phyloP scores from a whole-genome alignment of 1,284 basidiomycete species.

The Xerocomus minutiporus region DNA sequence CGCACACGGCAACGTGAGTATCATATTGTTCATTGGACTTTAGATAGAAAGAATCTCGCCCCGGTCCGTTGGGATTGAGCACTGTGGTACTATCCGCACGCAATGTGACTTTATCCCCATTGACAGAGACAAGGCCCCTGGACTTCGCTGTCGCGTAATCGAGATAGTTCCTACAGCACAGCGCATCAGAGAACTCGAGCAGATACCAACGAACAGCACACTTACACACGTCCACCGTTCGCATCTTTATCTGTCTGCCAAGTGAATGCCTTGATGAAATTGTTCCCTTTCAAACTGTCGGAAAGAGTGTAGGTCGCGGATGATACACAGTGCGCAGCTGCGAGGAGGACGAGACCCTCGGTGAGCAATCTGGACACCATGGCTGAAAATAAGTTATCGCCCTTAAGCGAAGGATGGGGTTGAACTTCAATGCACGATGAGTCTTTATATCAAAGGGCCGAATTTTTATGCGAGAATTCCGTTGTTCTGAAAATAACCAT shows the following conservation, averaged over 20 bases:
- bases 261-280: constrained; percentile 15
- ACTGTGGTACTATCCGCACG: constrained; percentile 17
- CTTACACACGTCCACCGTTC: constrained; percentile 22
- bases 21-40: constrained; percentile 30
- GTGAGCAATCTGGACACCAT: too few relatives aligned
- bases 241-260: constrained; percentile 12
- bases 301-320: constrained; percentile 15
- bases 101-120: constrained; percentile 14
- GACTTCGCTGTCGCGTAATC: constrained; percentile 9
- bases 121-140: constrained; percentile 14
- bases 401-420: too few relatives aligned
- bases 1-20: constrained; percentile 35
- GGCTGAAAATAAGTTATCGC: too few relatives aligned
- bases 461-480: too few relatives aligned
- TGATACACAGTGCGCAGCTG: background rate
- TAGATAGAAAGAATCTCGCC: constrained; percentile 36
- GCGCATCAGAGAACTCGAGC: background rate
- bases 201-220: background rate
- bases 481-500: too few relatives aligned
- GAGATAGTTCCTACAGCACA: constrained; percentile 14
- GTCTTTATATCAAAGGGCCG: too few relatives aligned
- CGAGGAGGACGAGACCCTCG: constrained; percentile 7
- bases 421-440: too few relatives aligned
- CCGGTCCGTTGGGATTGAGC: constrained; percentile 27
- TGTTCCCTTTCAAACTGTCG: constrained; percentile 13